Base-by-base conservation (phyloP, 192 early-diverging fungal species). In the Backusella tarrabulga region DNA sequence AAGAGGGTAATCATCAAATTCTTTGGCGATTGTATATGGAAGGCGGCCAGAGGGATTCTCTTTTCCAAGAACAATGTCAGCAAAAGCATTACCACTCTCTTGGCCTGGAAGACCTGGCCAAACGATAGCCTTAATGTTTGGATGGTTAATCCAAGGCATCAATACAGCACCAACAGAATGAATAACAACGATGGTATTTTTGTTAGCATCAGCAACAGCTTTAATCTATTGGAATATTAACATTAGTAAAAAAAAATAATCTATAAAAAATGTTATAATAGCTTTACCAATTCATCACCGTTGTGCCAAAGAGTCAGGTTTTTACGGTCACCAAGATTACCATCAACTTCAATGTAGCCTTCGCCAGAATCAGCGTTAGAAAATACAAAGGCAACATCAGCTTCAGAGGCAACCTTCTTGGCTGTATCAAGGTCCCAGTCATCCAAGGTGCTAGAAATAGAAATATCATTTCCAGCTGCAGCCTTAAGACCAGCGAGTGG, bases 51-150 rank as follows among this genome's bases (percentile, higher is more conserved):
- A 87, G 9, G 91, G 91, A 76, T 87, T 91, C 52, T 88, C 83
- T n/a, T 84, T 79, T 32, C 91, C 90, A 74, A 89, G 92, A 7
- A 92, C 76, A 35, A 92, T 82, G 68, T 92, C 90, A 54, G 91
- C 89, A 71, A 92, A 76, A 44, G 88, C 78, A 74, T 91, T 88
- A 52, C 91, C 91, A 68, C 83, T 72, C 71, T 93, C 91, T 77
- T 92, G 86, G 44, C 91, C 91, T 26, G 91, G 91, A 52, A 92
- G 60, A 26, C 79, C 71, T 52, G 90, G 86, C 23, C 79, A 79
- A 68, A 91, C 74, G 0, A 89, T 79, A 36, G 85, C 86, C 3
- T 73, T 84, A 67, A 91, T 80, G 71, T 88, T 90, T 36, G 89
- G 88, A 74, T 91, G 83, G 67, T 87, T 67, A 50, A 86, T 72